Conservation (phyloP, 2,329 filamentous ascomycete species). For the Westerdykella sp. region DNA sequence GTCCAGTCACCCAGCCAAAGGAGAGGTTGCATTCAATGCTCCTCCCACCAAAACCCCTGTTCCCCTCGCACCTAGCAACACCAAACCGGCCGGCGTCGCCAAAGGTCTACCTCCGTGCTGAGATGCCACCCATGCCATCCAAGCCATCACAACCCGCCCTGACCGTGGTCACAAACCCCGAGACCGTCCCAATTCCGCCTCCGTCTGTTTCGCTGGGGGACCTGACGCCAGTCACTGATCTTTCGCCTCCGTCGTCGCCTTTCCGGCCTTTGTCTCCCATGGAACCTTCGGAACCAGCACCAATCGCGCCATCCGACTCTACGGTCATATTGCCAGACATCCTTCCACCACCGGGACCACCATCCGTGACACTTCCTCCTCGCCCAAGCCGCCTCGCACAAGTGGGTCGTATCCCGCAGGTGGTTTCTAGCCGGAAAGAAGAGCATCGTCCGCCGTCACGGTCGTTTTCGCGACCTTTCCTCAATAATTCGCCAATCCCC, state of each 20-base stretch:
- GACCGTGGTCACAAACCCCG: constrained; percentile 3
- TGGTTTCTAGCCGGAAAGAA: constrained; percentile 60
- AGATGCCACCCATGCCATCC: constrained; percentile 11
- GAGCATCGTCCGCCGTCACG: constrained; percentile 62
- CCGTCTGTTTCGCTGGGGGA: constrained; percentile 17
- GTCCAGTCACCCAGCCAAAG: constrained; percentile 18
- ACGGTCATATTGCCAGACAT: constrained; percentile 1
- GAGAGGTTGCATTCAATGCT: constrained; percentile 36
- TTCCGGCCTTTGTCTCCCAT: constrained; percentile 15
- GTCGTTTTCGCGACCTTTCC: constrained; percentile 81
- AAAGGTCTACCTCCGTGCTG: constrained; percentile 28
- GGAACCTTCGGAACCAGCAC: constrained; percentile 1
- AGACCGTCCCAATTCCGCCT: not conserved
- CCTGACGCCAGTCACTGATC: constrained; percentile 30
- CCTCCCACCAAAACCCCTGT: constrained; percentile 32
- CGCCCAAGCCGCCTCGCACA: constrained; percentile 65
- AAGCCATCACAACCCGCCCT: constrained; percentile 4
- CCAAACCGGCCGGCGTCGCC: constrained; percentile 31
- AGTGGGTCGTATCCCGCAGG: constrained; percentile 78
- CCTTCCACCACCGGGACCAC: constrained; percentile 21
- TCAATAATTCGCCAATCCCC: constrained; percentile 15
- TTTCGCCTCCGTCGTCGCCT: constrained; percentile 28
- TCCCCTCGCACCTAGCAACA: constrained; percentile 22
- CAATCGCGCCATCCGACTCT: constrained; percentile 2
- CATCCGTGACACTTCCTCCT: constrained; percentile 27